Percentiles rank a stretch among this genome's conserved stretches.
phyloP scores from a whole-genome alignment of 2,329 filamentous ascomycete genomes.

The Scedosporium dehoogii region DNA sequence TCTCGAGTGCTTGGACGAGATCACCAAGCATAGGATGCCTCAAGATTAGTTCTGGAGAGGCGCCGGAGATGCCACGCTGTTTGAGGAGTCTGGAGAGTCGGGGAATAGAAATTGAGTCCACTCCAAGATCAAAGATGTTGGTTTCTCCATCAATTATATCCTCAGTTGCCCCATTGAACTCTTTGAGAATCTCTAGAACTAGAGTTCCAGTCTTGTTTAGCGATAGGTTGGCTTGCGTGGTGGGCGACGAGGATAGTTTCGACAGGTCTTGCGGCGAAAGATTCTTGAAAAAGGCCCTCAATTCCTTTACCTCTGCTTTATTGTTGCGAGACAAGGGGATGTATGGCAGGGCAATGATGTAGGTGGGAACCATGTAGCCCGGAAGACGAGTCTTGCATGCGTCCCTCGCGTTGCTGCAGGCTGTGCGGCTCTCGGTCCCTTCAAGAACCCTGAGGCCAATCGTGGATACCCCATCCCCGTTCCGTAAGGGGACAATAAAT shows the following conservation, averaged over 20 bases:
- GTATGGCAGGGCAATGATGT: conserved; percentile 59
- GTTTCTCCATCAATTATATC: conserved; percentile 39
- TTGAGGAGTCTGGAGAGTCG: conserved; percentile 57
- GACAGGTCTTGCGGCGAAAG: conserved; percentile 48
- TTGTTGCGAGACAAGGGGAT: conserved; percentile 84
- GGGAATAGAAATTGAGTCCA: conserved; percentile 81
- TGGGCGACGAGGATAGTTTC: background rate
- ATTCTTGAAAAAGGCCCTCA: conserved; percentile 56
- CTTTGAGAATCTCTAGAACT: conserved; percentile 44
- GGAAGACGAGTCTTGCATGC: conserved; percentile 64
- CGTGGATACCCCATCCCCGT: background rate
- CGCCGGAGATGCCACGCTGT: conserved; percentile 47
- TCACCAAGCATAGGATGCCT: conserved; percentile 43
- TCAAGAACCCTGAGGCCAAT: background rate
- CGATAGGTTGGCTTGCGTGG: conserved; percentile 18
- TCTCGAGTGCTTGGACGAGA: conserved; percentile 29
- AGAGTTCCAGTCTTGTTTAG: conserved; percentile 27
- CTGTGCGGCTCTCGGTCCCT: background rate
- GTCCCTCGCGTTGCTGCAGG: conserved; percentile 31
- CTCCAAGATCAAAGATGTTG: conserved; percentile 74
- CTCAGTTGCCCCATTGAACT: conserved; percentile 36
- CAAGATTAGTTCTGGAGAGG: conserved; percentile 58
- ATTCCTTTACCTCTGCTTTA: conserved; percentile 66
- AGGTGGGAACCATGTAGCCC: conserved; percentile 84
- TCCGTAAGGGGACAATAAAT: conserved; percentile 42